phyloP scores from a whole-genome alignment of 2,329 filamentous ascomycete genomes.

The Cercospora sesami region DNA sequence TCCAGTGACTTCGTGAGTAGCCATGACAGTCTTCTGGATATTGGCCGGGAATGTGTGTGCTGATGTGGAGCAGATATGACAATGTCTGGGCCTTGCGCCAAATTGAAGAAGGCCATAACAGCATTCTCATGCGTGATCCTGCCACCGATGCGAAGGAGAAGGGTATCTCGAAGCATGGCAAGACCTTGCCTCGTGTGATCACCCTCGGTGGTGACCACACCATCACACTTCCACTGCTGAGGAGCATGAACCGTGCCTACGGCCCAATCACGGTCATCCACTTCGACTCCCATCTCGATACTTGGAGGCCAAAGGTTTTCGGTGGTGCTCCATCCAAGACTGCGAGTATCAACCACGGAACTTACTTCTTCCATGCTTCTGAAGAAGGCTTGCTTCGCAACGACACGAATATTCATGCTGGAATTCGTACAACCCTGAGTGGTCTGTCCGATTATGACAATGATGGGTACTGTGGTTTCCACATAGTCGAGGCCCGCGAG shows the following conservation, averaged over 20 bases:
- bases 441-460: slow-evolving; percentile 81
- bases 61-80: slow-evolving; percentile 63
- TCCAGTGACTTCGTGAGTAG: slow-evolving; percentile 78
- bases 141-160: slow-evolving; percentile 65
- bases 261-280: slow-evolving; percentile 59
- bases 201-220: slow-evolving; percentile 68
- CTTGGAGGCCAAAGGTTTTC: slow-evolving; percentile 82
- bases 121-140: slow-evolving; percentile 69
- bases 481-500: slow-evolving; percentile 74
- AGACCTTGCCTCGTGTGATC: slow-evolving; percentile 77
- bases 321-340: slow-evolving; percentile 75
- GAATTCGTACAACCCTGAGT: slow-evolving; percentile 78
- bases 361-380: slow-evolving; percentile 82
- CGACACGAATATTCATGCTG: slow-evolving; percentile 83
- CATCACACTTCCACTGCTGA: slow-evolving; percentile 58
- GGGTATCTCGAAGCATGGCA: slow-evolving; percentile 70
- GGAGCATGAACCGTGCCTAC: slow-evolving; percentile 58
- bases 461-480: slow-evolving; percentile 80
- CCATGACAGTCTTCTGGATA: no score
- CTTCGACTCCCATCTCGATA: slow-evolving; percentile 60
- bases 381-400: slow-evolving; percentile 77
- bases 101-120: slow-evolving; percentile 81
- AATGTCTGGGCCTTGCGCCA: slow-evolving; percentile 79
- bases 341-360: slow-evolving; percentile 78
- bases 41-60: no score